Base-by-base conservation (phyloP, 1,284 basidiomycete species). In the Ustilago shanxiensis region DNA sequence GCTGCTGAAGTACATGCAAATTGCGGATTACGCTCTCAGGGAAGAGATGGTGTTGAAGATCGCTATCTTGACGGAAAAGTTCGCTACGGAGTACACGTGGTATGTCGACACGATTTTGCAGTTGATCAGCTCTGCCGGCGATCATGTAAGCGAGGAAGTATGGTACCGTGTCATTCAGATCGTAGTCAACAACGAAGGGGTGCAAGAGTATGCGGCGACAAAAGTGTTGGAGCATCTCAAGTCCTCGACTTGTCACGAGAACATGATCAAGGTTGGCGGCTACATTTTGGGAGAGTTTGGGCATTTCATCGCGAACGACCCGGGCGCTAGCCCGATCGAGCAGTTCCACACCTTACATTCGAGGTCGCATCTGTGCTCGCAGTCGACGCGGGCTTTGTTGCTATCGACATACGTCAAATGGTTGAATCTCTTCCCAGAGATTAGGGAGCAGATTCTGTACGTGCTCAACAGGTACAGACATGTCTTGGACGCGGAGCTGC, bases 1-100 rank as follows among this genome's bases (percentile, higher is more conserved):
- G 87, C 89, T 99, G 29, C 88, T 99, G 65, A 91, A 93, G 70
- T 99, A 98, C 86, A 89, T 99, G 67, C 92, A 92, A 83, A 91
- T 97, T 14, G 96, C 97, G 3, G 97, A 99, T 87, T 98, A 98
- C 83, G 95, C 92, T 28, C 88, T 99, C 50, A 90, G 97, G 49
- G 96, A 98, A 87, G 95, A 99, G 87, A 95, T 99, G 95, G 96
- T 98, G 2, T 89, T 98, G 64, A 99, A 99, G 87, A 97, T 99
- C 74, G 97, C 97, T 41, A 96, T 99, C 76, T 88, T 98, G 66
- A 99, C 97, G 9, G 97, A 99, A 87, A 95, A 97, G 87, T 98
- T 98, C 83, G 96, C 97, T 6, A 93, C 91, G 26, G 89, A 90
- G 82, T 87, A 88, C 86, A 79, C 85, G 82, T 94, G 86, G 84